phyloP scores from a whole-genome alignment of 2,329 filamentous ascomycete species.

The Epichloe sibirici region DNA sequence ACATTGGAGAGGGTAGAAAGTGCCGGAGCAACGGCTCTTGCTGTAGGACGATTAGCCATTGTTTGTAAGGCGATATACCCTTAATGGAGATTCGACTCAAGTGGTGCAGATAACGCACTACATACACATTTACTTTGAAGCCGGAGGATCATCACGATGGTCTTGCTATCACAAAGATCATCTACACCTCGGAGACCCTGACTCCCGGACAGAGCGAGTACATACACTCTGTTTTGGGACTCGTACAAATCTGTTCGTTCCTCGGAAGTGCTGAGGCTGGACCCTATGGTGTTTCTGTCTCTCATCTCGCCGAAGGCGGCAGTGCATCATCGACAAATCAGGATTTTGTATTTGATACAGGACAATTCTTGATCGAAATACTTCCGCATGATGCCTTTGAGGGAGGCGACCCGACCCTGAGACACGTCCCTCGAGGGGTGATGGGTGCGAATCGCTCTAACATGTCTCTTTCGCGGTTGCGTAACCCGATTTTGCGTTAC shows the following conservation, averaged over 20 bases:
- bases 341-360: constrained; percentile 27
- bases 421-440: constrained; percentile 18
- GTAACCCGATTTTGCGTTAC: constrained; percentile 31
- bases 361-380: constrained; percentile 25
- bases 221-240: background rate
- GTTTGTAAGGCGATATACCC: too few species aligned
- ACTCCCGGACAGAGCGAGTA: background rate
- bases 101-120: too few species aligned
- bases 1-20: too few species aligned
- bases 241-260: constrained; percentile 22
- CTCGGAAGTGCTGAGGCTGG: constrained; percentile 30
- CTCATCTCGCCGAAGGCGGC: constrained; percentile 14
- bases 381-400: constrained; percentile 13
- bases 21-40: too few species aligned
- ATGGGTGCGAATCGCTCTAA: constrained; percentile 26
- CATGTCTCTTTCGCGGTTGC: constrained; percentile 24
- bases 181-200: too few species aligned
- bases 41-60: too few species aligned
- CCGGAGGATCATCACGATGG: too few species aligned
- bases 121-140: too few species aligned
- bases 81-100: too few species aligned
- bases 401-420: constrained; percentile 1
- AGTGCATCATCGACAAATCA: constrained; percentile 1
- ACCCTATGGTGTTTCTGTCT: constrained; percentile 20
- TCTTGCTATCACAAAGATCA: too few species aligned